phyloP scores from a whole-genome alignment of 192 early-diverging fungal genomes.

The Backusella macrospora region DNA sequence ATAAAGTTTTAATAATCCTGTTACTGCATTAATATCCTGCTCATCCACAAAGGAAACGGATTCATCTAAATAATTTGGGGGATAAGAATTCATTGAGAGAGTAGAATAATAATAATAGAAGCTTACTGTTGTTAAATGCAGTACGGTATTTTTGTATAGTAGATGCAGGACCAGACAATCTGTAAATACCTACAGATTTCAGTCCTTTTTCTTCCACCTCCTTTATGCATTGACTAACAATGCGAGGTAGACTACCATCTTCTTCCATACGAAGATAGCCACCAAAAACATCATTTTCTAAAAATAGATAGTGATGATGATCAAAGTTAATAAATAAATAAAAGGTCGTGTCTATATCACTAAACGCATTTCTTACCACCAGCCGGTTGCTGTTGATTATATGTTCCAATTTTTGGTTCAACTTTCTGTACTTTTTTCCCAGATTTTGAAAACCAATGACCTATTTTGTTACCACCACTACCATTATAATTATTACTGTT shows the following conservation, averaged over 20 bases:
- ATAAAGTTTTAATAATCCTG: constrained; percentile 75
- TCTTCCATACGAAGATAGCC: constrained; percentile 30
- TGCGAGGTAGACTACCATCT: constrained; percentile 56
- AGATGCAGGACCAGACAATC: constrained; percentile 68
- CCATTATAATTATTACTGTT: background rate
- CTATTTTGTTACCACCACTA: background rate
- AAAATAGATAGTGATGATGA: background rate
- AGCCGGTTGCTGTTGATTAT: constrained; percentile 12
- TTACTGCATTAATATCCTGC: constrained; percentile 71
- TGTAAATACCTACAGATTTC: constrained; percentile 75
- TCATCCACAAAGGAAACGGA: constrained; percentile 41
- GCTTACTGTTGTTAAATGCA: constrained; percentile 59
- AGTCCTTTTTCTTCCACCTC: constrained; percentile 73
- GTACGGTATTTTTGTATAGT: constrained; percentile 64
- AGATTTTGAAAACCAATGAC: constrained; percentile 21
- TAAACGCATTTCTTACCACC: background rate
- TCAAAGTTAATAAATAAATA: background rate
- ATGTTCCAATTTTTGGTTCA: background rate
- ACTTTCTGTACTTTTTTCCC: constrained; percentile 3
- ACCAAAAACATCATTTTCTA: constrained; percentile 41
- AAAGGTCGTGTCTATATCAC: no score
- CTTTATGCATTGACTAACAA: constrained; percentile 69
- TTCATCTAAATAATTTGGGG: constrained; percentile 25
- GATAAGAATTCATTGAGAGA: background rate
- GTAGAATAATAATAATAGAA: background rate